Base-by-base conservation (phyloP, 495 filamentous ascomycete species). In the Jackrogersella minutella region DNA sequence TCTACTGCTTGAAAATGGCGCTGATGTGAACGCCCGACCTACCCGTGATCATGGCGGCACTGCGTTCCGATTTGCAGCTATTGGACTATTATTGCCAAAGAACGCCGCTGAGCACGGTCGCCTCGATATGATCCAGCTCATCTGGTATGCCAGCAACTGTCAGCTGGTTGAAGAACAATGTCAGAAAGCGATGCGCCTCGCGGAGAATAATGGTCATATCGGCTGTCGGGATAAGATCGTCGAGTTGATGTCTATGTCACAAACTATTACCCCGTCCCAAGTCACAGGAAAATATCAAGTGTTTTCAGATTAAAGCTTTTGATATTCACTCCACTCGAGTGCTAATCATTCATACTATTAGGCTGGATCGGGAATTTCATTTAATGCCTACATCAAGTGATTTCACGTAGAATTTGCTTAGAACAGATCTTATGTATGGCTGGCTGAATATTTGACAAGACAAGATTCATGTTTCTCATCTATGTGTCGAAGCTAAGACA, bases 71-170 rank as follows among this genome's bases (percentile, higher is more conserved):
- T 2, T 30, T 77, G 13, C 58, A 70, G 19, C n/a, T 63, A 69
- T 34, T 66, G 54, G 13, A 62, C 62, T 13, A 57, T 68, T 19
- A 68, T 73, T 80, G 5, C 58, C 82, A 4, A 73, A 78, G 50
- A 78, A 73, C 10, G 78, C 81, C 5, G 79, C 80, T 6, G 80
- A 82, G 54, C 58, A 80, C 41, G 79, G 80, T 2, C 75, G 80
- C 8, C 62, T 83, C 14, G 80, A 82, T 59, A 81, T 81, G 72
- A 65, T 80, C 5, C 69, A 79, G 17, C 17, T 81, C 39, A 70
- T 83, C 9, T 73, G 80, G 59, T 47, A 77, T 55, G 66, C 53
- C 16, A 73, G 40, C 10, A 14, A 0, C 17, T 41, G 36, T 2
- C 19, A 28, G 13, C 58, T 69, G 13, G 41, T 58, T 14, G 31